Base-by-base conservation (phyloP, 2,329 filamentous ascomycete species). In the Aschersonia sp. region DNA sequence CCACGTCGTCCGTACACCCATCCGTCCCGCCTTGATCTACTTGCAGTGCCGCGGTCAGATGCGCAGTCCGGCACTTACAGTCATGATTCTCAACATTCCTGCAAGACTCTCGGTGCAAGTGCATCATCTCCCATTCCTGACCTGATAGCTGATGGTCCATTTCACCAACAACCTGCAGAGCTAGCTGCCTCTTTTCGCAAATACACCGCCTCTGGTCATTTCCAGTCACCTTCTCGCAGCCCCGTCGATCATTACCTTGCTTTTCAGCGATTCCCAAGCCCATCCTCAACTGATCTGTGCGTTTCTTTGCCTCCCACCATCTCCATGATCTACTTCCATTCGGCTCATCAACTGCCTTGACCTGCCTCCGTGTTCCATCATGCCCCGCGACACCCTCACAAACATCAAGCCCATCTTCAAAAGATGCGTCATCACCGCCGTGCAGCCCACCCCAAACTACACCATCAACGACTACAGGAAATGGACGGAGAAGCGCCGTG, bases 401-500 rank as follows among this genome's bases (percentile, higher is more conserved):
- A 44, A 5, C 38, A 9, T 32, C 12, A 65, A 65, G 62, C 58
- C 58, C 5, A 70, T 75, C 42, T 77, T 87, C 56, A 68, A 68
- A 10, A 66, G 68, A 1, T 61, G 75, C 35, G 64, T 73, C 45
- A 70, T 87, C 28, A 74, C 78, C 29, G 62, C 74, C 0, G 75
- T 73, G 1, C 83, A 83, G 4, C 67, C 74, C 2, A 75, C 86
- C 0, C 65, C 64, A 1, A 61, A 66, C 12, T 66, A 68, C 51
- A 69, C 67, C 1, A 63, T 71, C 2, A 68, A 74, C 1, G 75
- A 84, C 42, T 71, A 92, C 38, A 71, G 71, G 38, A 67, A 68
- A 40, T 94, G 86, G 85, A 72, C 86, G 7, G 66, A 67, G 4
- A 58, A 68, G 4, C 77, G 84, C 50, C 79, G 77, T 5, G 88